A percentile compares a stretch with the other conserved stretches of the same genome.
These are phyloP conservation scores for Moesziomyces parantarcticus DNA, from an alignment of 1,284 basidiomycete species.

Conservation along the genomic window DNA sequence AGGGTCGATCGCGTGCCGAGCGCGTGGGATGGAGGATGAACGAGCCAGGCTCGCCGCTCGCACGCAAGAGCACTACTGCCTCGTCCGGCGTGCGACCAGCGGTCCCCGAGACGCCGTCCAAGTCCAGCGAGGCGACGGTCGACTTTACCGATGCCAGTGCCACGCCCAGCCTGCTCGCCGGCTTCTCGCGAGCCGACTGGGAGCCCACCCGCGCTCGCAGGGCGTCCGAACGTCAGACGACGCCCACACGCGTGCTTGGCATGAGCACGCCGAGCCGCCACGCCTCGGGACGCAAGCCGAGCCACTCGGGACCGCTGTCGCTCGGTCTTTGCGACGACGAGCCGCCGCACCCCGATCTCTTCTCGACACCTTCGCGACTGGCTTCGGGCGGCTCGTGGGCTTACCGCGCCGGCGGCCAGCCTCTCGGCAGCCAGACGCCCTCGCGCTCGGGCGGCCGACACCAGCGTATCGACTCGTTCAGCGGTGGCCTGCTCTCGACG, in stretches of 20 bases:
- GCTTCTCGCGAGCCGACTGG: constrained; percentile 50
- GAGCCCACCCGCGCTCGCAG: constrained; percentile 25
- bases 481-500: constrained; percentile 41
- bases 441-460: constrained; percentile 43
- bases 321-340: constrained; percentile 42
- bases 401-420: constrained; percentile 26
- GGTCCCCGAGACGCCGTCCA: constrained; percentile 38
- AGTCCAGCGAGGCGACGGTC: constrained; percentile 29
- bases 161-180: constrained; percentile 44
- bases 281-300: constrained; percentile 39
- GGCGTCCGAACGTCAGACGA: constrained; percentile 30
- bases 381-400: constrained; percentile 45
- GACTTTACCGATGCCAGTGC: constrained; percentile 44
- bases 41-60: constrained; percentile 60
- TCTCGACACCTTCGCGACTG: constrained; percentile 58
- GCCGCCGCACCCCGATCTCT: constrained; percentile 48
- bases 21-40: constrained; percentile 52
- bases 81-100: constrained; percentile 40
- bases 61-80: constrained; percentile 54
- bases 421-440: constrained; percentile 37
- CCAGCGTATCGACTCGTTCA: constrained; percentile 47
- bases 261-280: constrained; percentile 49
- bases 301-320: constrained; percentile 32
- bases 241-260: constrained; percentile 31
- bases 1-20: constrained; percentile 50